Conservation (phyloP, 2,329 filamentous ascomycete genomes). For the Penicillium verrucosum region DNA sequence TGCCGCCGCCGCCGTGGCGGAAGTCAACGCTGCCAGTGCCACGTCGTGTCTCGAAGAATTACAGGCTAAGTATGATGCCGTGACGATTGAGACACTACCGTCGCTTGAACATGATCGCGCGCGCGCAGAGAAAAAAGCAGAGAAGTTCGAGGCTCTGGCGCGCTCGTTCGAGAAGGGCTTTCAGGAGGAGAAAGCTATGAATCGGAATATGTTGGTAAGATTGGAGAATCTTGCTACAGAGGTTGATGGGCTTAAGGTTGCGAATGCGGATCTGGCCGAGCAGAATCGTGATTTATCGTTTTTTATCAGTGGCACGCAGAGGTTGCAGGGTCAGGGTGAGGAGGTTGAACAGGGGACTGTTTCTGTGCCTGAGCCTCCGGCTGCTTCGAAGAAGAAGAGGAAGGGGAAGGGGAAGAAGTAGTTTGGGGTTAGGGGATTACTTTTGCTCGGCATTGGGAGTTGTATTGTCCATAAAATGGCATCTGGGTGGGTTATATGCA, state of each 20-base stretch:
- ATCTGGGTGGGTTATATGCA: neutral
- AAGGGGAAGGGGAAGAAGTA: conserved; percentile 28
- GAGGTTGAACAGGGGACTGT: conserved; percentile 71
- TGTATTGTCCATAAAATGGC: neutral
- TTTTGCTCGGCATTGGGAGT: neutral
- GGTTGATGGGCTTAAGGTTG: conserved; percentile 53
- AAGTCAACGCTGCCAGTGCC: conserved; percentile 63
- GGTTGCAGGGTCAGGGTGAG: conserved; percentile 68
- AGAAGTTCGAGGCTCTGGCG: conserved; percentile 72
- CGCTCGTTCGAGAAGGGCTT: conserved; percentile 70
- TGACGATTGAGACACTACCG: conserved; percentile 59
- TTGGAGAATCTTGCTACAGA: conserved; percentile 64
- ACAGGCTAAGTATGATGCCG: conserved; percentile 51
- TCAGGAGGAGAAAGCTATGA: conserved; percentile 83
- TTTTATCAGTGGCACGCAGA: conserved; percentile 81
- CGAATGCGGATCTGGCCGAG: conserved; percentile 73
- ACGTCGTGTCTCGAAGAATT: conserved; percentile 55
- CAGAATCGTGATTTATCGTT: conserved; percentile 84
- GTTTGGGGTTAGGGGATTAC: neutral
- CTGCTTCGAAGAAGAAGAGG: conserved; percentile 46
- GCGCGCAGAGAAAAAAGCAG: conserved; percentile 64
- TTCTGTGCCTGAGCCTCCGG: conserved; percentile 58
- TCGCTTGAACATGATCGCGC: conserved; percentile 69
- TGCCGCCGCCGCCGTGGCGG: conserved; percentile 51
- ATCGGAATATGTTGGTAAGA: conserved; percentile 74